Evolutionary conservation across 768 basidiomycete genomes (phyloP).

Genomic region (Leccinum sublutescens): DNA sequence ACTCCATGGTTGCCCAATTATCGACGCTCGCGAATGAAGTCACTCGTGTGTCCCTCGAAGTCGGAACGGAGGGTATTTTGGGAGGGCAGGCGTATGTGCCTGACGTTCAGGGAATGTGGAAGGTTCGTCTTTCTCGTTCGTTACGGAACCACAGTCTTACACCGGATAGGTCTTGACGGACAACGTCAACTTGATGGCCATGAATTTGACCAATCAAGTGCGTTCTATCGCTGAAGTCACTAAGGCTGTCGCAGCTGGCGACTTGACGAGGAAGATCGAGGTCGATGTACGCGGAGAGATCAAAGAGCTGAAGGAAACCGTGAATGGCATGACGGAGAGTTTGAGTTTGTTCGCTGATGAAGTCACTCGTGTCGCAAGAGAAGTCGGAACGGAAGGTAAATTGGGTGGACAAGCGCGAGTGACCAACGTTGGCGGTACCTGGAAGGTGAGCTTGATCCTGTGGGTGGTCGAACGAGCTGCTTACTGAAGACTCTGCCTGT

Average conservation of each 20-base stretch:
- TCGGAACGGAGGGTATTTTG: slow-evolving; percentile 89
- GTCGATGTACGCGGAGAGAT: slow-evolving; percentile 94
- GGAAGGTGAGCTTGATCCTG: slow-evolving; percentile 56
- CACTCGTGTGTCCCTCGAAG: slow-evolving; percentile 89
- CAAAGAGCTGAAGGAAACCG: slow-evolving; percentile 84
- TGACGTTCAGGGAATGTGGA: slow-evolving; percentile 95
- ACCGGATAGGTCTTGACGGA: slow-evolving; percentile 55
- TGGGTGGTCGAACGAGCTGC: not conserved
- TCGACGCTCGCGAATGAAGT: slow-evolving; percentile 78
- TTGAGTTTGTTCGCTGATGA: slow-evolving; percentile 84
- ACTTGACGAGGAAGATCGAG: slow-evolving; percentile 90
- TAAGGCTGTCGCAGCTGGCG: slow-evolving; percentile 91
- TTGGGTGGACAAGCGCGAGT: slow-evolving; percentile 95
- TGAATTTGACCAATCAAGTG: slow-evolving; percentile 89
- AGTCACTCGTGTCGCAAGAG: slow-evolving; percentile 83
- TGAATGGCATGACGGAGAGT: slow-evolving; percentile 93
- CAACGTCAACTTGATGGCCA: slow-evolving; percentile 87
- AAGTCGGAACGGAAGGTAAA: slow-evolving; percentile 95
- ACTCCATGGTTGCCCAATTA: slow-evolving; percentile 73
- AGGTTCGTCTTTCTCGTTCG: slow-evolving; percentile 43
- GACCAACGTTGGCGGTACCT: slow-evolving; percentile 92
- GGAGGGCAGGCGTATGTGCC: slow-evolving; percentile 91
- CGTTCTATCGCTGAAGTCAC: slow-evolving; percentile 90
- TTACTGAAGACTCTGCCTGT: slow-evolving; percentile 16
- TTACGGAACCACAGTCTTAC: not conserved